Evolutionary conservation across 2,329 filamentous ascomycete genomes (phyloP).

Genomic region (Tolypocladium tropicale): DNA sequence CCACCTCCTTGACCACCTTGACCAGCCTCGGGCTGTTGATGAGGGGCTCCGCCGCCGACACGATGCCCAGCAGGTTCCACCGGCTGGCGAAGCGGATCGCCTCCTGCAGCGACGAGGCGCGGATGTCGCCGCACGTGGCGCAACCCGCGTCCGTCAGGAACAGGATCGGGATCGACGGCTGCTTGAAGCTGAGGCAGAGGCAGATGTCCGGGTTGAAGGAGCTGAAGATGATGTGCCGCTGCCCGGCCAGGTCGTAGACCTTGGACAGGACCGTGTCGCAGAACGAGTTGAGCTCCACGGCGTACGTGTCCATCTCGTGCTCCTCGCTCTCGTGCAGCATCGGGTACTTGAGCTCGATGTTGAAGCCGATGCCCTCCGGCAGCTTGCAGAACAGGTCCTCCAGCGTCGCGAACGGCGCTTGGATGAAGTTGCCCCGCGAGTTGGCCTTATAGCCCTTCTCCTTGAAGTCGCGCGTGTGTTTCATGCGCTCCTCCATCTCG

Average conservation of each 20-base stretch:
- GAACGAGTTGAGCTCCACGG: constrained; percentile 91
- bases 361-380: constrained; percentile 79
- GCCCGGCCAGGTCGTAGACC: constrained; percentile 75
- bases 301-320: constrained; percentile 93
- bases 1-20: constrained; percentile 86
- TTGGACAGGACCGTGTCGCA: constrained; percentile 85
- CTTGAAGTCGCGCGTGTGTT: constrained; percentile 93
- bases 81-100: constrained; percentile 88
- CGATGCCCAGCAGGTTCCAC: constrained; percentile 91
- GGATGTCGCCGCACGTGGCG: constrained; percentile 73
- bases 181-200: constrained; percentile 88
- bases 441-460: constrained; percentile 94
- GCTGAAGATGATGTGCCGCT: constrained; percentile 91
- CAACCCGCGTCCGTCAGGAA: constrained; percentile 88
- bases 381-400: constrained; percentile 87
- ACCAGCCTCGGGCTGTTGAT: constrained; percentile 84
- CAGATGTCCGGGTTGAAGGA: constrained; percentile 98
- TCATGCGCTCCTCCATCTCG: constrained; percentile 72
- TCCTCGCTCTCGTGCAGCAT: constrained; percentile 95
- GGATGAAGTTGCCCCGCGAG: constrained; percentile 86
- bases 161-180: constrained; percentile 89
- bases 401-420: constrained; percentile 88
- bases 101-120: constrained; percentile 86
- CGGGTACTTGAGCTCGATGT: constrained; percentile 98
- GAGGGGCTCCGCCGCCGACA: constrained; percentile 78